phyloP scores from a whole-genome alignment of 768 basidiomycete species.

The Boletus tylopilopsis region DNA sequence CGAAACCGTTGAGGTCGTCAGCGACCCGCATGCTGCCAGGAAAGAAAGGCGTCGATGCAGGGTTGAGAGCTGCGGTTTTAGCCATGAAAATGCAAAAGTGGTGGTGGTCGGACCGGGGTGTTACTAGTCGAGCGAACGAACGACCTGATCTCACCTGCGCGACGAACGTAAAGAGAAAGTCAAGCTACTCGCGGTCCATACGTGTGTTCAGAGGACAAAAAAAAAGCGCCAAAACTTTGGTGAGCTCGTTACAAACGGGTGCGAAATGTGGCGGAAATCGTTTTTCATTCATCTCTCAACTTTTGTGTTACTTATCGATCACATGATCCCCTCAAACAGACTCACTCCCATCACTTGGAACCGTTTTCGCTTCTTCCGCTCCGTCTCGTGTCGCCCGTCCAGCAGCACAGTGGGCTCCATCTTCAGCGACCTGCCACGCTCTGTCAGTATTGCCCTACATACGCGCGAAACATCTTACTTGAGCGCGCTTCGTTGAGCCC shows the following conservation, averaged over 20 bases:
- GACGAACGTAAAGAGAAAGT: no score
- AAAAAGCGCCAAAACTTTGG: no score
- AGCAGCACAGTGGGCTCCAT: conserved; percentile 27
- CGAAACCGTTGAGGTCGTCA: conserved; percentile 47
- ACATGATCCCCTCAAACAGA: conserved; percentile 21
- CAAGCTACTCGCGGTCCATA: no score
- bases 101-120: conserved; percentile 3
- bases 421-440: conserved; percentile 19
- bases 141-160: conserved; percentile 23
- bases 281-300: no score
- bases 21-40: conserved; percentile 55
- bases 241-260: no score
- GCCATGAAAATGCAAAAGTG: no score
- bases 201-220: no score
- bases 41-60: conserved; percentile 82
- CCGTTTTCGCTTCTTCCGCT: conserved; percentile 3
- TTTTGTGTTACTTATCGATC: no score
- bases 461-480: conserved; percentile 8
- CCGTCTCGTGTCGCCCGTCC: conserved; percentile 5
- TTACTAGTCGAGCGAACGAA: background rate
- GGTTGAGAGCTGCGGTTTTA: conserved; percentile 74
- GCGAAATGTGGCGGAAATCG: conserved; percentile 27
- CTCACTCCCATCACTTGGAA: conserved; percentile 11
- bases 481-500: conserved; percentile 23
- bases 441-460: conserved; percentile 2